A percentile compares a stretch with the other conserved stretches of the same genome.
Conservation (phyloP, 1,139 yeast genomes). For the Insectozyma bohioensis region DNA sequence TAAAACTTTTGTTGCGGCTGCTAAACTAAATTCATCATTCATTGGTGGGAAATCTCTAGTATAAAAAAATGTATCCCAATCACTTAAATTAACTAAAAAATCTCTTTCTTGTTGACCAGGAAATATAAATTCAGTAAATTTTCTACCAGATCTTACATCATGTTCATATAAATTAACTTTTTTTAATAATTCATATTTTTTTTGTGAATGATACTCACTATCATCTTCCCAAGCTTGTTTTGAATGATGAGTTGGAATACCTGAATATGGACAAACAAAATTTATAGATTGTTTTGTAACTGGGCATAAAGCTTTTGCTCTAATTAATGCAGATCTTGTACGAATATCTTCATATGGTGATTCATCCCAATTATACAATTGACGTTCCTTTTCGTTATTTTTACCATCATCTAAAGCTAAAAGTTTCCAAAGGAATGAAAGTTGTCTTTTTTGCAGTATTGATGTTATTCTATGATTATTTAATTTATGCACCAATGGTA, state of each 20-base stretch:
- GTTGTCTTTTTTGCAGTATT: conserved; percentile 10
- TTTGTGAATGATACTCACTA: conserved; percentile 63
- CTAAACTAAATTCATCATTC: conserved; percentile 95
- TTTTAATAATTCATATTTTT: conserved; percentile 70
- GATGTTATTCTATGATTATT: conserved; percentile 1
- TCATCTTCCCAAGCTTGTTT: conserved; percentile 88
- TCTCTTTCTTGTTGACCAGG: conserved; percentile 82
- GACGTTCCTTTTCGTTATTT: conserved; percentile 20
- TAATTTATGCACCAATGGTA: neutral
- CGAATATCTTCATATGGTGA: conserved; percentile 88
- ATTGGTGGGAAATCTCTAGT: conserved; percentile 91
- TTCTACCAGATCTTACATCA: conserved; percentile 89
- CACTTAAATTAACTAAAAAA: conserved; percentile 71
- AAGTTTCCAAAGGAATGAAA: conserved; percentile 41
- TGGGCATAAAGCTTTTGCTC: conserved; percentile 88
- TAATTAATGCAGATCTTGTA: conserved; percentile 86
- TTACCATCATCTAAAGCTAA: conserved; percentile 36
- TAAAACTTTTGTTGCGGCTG: conserved; percentile 91
- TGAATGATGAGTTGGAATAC: conserved; percentile 94
- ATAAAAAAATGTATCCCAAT: conserved; percentile 92
- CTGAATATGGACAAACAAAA: conserved; percentile 89
- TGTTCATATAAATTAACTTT: conserved; percentile 93
- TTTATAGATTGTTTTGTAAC: conserved; percentile 79
- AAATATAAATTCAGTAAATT: conserved; percentile 92
- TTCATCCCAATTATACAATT: conserved; percentile 65